A percentile compares a stretch with the other conserved stretches of the same genome.
These are phyloP conservation scores for Boletus edulis DNA, from an alignment of 768 basidiomycete genomes.

Conservation along the genomic window DNA sequence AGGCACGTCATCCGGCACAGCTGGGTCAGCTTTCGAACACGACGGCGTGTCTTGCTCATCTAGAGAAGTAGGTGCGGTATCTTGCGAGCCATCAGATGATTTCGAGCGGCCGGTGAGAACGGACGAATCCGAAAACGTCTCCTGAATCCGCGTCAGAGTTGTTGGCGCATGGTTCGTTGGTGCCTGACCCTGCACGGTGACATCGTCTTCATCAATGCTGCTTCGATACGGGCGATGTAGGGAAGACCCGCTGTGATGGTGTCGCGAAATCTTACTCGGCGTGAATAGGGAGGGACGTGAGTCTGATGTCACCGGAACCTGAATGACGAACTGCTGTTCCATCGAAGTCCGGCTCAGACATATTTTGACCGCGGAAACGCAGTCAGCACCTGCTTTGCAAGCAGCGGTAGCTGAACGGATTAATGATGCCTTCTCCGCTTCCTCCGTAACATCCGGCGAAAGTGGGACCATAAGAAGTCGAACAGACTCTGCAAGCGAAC, in stretches of 20 bases:
- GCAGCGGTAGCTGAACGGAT: constrained; percentile 87
- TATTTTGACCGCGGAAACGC: constrained; percentile 80
- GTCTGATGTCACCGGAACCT: constrained; percentile 52
- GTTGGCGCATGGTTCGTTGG: constrained; percentile 24
- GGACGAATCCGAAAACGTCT: constrained; percentile 51
- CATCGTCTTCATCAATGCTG: constrained; percentile 55
- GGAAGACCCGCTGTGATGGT: constrained; percentile 37
- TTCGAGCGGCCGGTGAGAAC: constrained; percentile 41
- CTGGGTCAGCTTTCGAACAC: constrained; percentile 27
- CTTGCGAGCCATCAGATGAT: constrained; percentile 44
- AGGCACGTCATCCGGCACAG: constrained; percentile 17
- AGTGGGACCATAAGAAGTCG: constrained; percentile 64
- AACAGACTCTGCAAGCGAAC: constrained; percentile 84
- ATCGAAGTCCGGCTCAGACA: constrained; percentile 66
- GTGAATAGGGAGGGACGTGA: constrained; percentile 43
- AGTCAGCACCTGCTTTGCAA: constrained; percentile 84
- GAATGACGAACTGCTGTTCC: constrained; percentile 64
- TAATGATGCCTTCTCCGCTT: constrained; percentile 75
- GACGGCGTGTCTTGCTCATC: constrained; percentile 41
- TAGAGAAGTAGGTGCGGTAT: constrained; percentile 48
- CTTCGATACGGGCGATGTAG: constrained; percentile 36
- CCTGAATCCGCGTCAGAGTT: constrained; percentile 29
- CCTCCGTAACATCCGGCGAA: constrained; percentile 56
- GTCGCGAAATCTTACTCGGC: constrained; percentile 46
- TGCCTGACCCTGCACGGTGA: constrained; percentile 53